Percentiles rank a stretch among this genome's conserved stretches.
These are phyloP conservation scores for Bacidia rubella DNA, from an alignment of 495 filamentous ascomycete species.

Conservation along the genomic window DNA sequence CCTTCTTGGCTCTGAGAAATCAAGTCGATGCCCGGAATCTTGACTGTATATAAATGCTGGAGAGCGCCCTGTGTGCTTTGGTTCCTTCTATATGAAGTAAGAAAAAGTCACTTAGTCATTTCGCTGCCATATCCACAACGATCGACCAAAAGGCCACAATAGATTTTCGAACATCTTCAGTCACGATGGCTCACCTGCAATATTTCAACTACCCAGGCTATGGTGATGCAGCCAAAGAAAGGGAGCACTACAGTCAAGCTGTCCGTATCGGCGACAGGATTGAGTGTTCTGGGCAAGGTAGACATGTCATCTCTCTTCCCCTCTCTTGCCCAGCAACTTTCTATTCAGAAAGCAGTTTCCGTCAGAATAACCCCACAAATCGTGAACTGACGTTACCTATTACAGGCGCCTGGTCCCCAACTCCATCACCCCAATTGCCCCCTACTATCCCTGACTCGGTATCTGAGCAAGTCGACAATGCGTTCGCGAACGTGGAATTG, in stretches of 20 bases:
- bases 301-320: not conserved
- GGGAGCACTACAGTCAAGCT: constrained; percentile 37
- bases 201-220: not conserved
- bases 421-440: constrained; percentile 21
- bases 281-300: constrained; percentile 42
- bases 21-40: no score
- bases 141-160: no score
- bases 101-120: no score
- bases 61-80: no score
- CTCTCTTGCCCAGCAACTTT: not conserved
- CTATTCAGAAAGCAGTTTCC: not conserved
- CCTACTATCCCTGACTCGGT: constrained; percentile 18
- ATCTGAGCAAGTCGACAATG: constrained; percentile 37
- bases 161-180: no score
- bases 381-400: not conserved
- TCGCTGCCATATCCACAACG: no score
- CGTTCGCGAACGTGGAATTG: constrained; percentile 40
- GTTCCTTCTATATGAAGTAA: no score
- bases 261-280: constrained; percentile 40
- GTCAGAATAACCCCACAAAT: not conserved
- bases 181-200: not conserved
- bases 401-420: constrained; percentile 38
- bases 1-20: no score
- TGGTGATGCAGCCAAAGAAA: not conserved
- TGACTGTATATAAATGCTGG: no score